phyloP scores from a whole-genome alignment of 129 eudicot species.

The Dittrichia graveolens region DNA sequence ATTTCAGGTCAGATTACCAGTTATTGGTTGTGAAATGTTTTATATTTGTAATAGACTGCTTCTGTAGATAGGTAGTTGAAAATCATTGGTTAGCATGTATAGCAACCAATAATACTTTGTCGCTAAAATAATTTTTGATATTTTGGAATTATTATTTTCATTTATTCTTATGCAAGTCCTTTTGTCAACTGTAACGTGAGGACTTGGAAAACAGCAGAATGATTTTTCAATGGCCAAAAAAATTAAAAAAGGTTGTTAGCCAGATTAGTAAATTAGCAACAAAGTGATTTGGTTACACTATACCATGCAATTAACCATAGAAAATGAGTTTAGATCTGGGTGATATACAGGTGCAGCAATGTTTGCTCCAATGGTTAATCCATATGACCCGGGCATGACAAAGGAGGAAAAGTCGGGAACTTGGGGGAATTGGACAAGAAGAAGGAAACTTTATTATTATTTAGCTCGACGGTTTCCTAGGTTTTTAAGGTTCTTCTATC shows the following conservation, averaged over 20 bases:
- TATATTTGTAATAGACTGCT: no score
- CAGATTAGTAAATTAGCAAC: conserved; percentile 3
- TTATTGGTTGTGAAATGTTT: not conserved
- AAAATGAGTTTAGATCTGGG: conserved; percentile 1
- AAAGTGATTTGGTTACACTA: not conserved
- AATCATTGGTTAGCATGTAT: not conserved
- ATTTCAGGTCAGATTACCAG: conserved; percentile 62
- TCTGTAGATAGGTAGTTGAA: no score
- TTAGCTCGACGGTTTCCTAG: conserved; percentile 77
- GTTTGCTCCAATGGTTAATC: conserved; percentile 88
- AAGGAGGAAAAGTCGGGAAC: conserved; percentile 66
- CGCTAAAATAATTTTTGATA: not conserved
- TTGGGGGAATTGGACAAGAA: conserved; percentile 75
- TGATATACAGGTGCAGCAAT: conserved; percentile 70
- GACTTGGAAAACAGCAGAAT: not conserved
- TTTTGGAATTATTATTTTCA: not conserved
- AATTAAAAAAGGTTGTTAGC: not conserved
- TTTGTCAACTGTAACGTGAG: not conserved
- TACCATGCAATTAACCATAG: not conserved
- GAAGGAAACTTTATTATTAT: conserved; percentile 66
- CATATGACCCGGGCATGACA: conserved; percentile 77
- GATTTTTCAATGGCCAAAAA: no score
- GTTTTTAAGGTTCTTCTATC: conserved; percentile 63
- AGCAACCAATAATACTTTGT: not conserved
- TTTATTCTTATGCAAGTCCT: not conserved